Percentiles rank a stretch among this genome's conserved stretches.
These are phyloP conservation scores for Coemansia sp. DNA, from an alignment of 371 early-diverging fungal genomes.

Conservation along the genomic window DNA sequence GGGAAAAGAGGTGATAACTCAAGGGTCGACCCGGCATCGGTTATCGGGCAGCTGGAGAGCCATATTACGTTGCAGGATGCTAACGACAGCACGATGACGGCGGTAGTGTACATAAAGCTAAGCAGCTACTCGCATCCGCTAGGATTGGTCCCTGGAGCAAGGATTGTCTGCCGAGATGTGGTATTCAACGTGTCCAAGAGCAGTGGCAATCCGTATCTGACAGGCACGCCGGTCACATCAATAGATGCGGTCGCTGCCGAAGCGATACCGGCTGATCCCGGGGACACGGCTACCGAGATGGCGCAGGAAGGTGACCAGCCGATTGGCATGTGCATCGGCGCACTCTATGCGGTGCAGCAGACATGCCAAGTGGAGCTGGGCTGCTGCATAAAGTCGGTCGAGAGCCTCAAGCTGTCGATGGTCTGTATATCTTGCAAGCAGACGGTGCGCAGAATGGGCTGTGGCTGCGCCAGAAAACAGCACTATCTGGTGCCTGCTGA, in stretches of 20 bases:
- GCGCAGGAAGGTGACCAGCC: neutral
- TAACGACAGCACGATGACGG: conserved; percentile 1
- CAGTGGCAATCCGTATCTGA: conserved; percentile 21
- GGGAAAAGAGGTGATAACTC: neutral
- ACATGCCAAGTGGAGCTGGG: neutral
- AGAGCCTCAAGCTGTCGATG: conserved; percentile 14
- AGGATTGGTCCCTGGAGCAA: conserved; percentile 28
- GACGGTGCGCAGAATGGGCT: conserved; percentile 13
- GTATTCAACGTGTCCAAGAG: conserved; percentile 7
- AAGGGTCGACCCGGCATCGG: neutral
- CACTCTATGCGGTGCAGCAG: conserved; percentile 1
- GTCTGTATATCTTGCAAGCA: conserved; percentile 20
- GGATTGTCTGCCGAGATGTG: conserved; percentile 16
- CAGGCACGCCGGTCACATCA: conserved; percentile 8
- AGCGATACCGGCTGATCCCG: no score
- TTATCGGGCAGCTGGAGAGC: conserved; percentile 19
- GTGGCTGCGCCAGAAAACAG: conserved; percentile 22
- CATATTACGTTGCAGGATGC: conserved; percentile 21
- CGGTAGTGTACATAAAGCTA: conserved; percentile 24
- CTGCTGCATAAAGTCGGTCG: conserved; percentile 16
- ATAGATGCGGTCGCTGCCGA: conserved; percentile 2
- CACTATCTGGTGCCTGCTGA: conserved; percentile 4
- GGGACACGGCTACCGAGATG: neutral
- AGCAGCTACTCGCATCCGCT: conserved; percentile 29
- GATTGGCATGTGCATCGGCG: conserved; percentile 12